Evolutionary conservation across 805 yeast genomes (phyloP).

Genomic region (Saccharomycopsis sp.): DNA sequence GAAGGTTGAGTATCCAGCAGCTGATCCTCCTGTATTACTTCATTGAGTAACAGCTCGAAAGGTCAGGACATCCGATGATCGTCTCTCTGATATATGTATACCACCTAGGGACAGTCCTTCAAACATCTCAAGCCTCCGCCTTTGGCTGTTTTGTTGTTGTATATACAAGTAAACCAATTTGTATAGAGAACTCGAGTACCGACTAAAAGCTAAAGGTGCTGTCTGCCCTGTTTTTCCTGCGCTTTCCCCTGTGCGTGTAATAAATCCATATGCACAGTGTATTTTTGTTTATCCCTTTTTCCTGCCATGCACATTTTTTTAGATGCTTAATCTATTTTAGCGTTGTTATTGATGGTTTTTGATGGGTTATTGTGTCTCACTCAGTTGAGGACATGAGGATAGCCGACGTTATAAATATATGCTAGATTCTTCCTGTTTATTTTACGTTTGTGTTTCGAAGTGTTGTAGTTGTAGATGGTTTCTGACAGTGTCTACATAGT

Average conservation of each 20-base stretch:
- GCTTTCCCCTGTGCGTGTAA: background rate
- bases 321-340: background rate
- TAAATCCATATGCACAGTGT: background rate
- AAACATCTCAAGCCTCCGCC: no score
- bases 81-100: no score
- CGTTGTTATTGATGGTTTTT: background rate
- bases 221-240: background rate
- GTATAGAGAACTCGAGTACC: background rate
- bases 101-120: no score
- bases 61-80: no score
- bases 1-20: no score
- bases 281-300: slow-evolving; percentile 2
- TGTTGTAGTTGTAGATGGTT: background rate
- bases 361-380: background rate
- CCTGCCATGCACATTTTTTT: slow-evolving; percentile 4
- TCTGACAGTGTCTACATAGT: background rate
- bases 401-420: background rate
- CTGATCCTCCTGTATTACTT: no score
- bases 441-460: background rate
- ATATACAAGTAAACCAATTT: background rate
- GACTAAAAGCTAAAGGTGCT: background rate
- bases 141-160: no score
- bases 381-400: background rate
- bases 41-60: no score
- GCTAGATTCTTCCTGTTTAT: background rate